phyloP scores from a whole-genome alignment of 768 basidiomycete species.

The Strobilomyces echinocephalus region DNA sequence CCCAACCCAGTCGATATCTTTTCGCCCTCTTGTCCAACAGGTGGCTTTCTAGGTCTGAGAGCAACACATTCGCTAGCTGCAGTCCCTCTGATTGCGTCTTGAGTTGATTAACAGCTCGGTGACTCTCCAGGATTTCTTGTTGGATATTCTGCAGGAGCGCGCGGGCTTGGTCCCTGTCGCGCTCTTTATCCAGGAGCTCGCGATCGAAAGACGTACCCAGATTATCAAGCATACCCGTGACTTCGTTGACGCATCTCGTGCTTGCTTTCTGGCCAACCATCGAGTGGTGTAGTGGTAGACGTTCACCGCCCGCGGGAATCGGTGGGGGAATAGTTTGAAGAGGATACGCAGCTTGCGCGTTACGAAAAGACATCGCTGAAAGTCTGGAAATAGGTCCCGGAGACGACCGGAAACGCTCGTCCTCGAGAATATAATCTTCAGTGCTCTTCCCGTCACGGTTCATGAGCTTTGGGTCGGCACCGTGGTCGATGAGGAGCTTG shows the following conservation, averaged over 20 bases:
- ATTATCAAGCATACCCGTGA: constrained; percentile 80
- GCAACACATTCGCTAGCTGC: constrained; percentile 49
- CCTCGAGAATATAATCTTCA: constrained; percentile 98
- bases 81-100: constrained; percentile 65
- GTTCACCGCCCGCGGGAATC: constrained; percentile 46
- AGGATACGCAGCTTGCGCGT: constrained; percentile 51
- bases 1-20: constrained; percentile 83
- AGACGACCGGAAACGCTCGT: constrained; percentile 93
- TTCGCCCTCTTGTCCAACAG: constrained; percentile 73
- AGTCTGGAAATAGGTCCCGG: constrained; percentile 72
- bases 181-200: constrained; percentile 87
- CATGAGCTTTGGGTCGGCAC: constrained; percentile 90
- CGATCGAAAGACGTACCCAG: constrained; percentile 88
- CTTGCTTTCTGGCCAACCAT: constrained; percentile 81
- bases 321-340: constrained; percentile 42
- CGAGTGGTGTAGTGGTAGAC: constrained; percentile 78
- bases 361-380: constrained; percentile 67
- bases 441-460: constrained; percentile 96
- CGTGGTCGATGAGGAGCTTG: constrained; percentile 92
- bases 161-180: constrained; percentile 86
- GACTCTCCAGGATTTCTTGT: constrained; percentile 83
- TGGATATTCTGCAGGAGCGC: constrained; percentile 83
- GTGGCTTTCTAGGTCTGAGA: constrained; percentile 61
- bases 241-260: constrained; percentile 79
- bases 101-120: constrained; percentile 68